Evolutionary conservation across 202 grass and related monocot species (phyloP), one percentile per base, ranked within the genome.

Genomic region (Setaria italica): DNA sequence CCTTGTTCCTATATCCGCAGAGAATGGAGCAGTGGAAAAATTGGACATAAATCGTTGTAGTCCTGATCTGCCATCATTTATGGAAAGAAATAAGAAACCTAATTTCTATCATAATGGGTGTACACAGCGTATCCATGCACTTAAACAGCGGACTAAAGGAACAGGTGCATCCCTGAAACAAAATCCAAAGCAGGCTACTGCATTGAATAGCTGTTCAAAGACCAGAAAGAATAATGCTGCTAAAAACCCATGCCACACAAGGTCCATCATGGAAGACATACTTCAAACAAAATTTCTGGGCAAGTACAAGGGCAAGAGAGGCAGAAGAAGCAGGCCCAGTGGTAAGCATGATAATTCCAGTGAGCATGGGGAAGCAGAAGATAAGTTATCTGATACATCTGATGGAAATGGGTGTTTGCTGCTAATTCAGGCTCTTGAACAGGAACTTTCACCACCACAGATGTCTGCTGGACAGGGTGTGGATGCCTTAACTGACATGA

Each of bases 51-150:
- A 78, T 62, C 60, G 34, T 10, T 62, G 19, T 50, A 87, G 76
- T 58, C 79, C 70, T 85, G 92, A 86, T 80, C 57, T 86, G 9
- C 55, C 83, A 82, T 90, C 88, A 47, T 66, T 89, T 33, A 77
- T 87, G 72, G 86, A 76, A 70, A 87, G 84, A 74, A 90, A 67
- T 63, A 90, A 95, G 82, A 91, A 95, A 76, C 80, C 67, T 47
- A 89, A 92, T 55, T 76, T 92, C 67, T 92, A 85, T 80, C 86
- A 82, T 43, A 89, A 57, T 85, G 90, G 93, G 14, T 92, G 86
- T 77, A 95, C 90, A 54, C 93, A 95, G 58, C 88, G 93, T 62
- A 92, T 90, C 71, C 93, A 47, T 37, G 93, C 90, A 76, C 71
- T 95, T 90, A 83, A 90, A 82, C 88, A 85, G 62, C 85, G 37